Evolutionary conservation across 2,329 filamentous ascomycete species (phyloP).

Genomic region (Fusarium pseudoanthophilum): DNA sequence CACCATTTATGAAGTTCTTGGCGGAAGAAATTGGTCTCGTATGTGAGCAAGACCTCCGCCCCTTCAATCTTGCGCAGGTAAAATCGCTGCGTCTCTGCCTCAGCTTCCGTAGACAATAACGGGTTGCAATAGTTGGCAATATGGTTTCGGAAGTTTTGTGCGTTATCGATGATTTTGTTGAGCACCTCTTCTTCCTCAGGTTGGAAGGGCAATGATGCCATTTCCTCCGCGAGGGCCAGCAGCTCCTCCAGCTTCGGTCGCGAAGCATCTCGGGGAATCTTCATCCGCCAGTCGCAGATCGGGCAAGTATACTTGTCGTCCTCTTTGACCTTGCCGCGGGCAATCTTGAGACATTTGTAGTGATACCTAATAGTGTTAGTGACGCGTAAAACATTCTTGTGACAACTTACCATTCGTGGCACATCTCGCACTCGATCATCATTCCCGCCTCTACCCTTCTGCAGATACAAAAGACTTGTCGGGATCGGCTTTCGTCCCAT

Average conservation of each 20-base stretch:
- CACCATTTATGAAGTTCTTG: slow-evolving; percentile 96
- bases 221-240: slow-evolving; percentile 84
- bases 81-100: slow-evolving; percentile 90
- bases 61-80: slow-evolving; percentile 98
- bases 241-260: slow-evolving; percentile 95
- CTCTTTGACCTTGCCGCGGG: slow-evolving; percentile 96
- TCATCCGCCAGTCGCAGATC: slow-evolving; percentile 96
- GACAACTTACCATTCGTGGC: slow-evolving; percentile 87
- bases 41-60: slow-evolving; percentile 88
- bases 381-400: not conserved
- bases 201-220: slow-evolving; percentile 85
- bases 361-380: slow-evolving; percentile 76
- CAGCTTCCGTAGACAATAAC: slow-evolving; percentile 81
- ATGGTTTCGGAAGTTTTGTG: slow-evolving; percentile 84
- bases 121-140: slow-evolving; percentile 85
- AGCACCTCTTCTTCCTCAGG: slow-evolving; percentile 93
- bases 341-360: slow-evolving; percentile 97
- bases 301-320: slow-evolving; percentile 98
- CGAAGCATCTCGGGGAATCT: slow-evolving; percentile 95
- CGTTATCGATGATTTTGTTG: slow-evolving; percentile 86
- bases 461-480: slow-evolving; percentile 97
- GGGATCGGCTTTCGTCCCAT: slow-evolving; percentile 70
- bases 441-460: slow-evolving; percentile 92
- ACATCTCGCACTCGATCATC: slow-evolving; percentile 99
- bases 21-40: slow-evolving; percentile 97